These are phyloP conservation scores for Caloboletus inedulis DNA, from an alignment of 1,284 basidiomycete genomes.

Conservation along the genomic window DNA sequence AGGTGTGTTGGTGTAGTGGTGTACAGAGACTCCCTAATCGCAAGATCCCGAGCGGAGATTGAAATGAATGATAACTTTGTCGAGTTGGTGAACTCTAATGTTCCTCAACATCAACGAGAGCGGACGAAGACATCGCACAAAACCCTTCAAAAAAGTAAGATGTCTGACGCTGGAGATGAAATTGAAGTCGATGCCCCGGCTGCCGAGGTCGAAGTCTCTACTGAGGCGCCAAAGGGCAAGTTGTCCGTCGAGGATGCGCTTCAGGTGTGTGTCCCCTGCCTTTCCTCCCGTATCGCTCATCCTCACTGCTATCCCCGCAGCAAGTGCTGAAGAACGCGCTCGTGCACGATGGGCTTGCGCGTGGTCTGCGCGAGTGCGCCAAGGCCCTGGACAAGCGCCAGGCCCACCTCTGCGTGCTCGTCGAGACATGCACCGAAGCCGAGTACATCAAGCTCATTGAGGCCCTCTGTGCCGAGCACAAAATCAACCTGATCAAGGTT, in stretches of 20 bases:
- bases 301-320: constrained; percentile 37
- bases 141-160: constrained; percentile 46
- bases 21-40: constrained; percentile 22
- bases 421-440: constrained; percentile 98
- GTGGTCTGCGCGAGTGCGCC: constrained; percentile 95
- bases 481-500: constrained; percentile 99
- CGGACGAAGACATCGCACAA: constrained; percentile 81
- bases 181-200: constrained; percentile 71
- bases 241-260: constrained; percentile 97
- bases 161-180: constrained; percentile 99
- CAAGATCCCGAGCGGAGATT: constrained; percentile 48
- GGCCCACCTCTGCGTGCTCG: constrained; percentile 98
- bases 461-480: constrained; percentile 98
- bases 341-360: constrained; percentile 96
- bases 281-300: constrained; percentile 1
- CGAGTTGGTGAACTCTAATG: constrained; percentile 44
- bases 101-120: constrained; percentile 76
- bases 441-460: constrained; percentile 99
- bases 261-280: constrained; percentile 56
- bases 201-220: constrained; percentile 80
- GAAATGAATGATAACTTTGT: constrained; percentile 30
- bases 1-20: neutral
- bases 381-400: constrained; percentile 99
- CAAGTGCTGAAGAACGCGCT: constrained; percentile 95
- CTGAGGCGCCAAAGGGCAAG: constrained; percentile 89